Percentiles rank a stretch among this genome's conserved stretches.
These are phyloP conservation scores for Nemania sp. DNA, from an alignment of 2,329 filamentous ascomycete species.

Conservation along the genomic window DNA sequence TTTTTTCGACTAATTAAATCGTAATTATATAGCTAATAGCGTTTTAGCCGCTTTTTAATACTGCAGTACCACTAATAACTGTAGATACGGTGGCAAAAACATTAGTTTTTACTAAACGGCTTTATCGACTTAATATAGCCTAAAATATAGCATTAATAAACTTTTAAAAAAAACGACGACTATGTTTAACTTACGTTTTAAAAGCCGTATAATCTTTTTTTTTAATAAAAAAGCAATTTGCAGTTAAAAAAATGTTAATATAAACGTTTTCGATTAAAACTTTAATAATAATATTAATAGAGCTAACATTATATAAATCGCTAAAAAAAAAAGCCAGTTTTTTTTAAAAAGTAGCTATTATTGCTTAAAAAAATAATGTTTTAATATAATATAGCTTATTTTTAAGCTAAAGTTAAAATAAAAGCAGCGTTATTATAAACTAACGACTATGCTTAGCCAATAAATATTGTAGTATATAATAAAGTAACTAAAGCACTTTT, in stretches of 20 bases:
- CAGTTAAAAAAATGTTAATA: background rate
- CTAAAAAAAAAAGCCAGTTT: background rate
- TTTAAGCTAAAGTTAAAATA: background rate
- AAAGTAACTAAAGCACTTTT: conserved; percentile 8
- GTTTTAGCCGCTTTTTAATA: background rate
- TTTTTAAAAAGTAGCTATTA: background rate
- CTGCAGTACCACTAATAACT: background rate
- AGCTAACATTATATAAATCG: background rate
- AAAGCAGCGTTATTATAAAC: background rate
- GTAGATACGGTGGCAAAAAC: background rate
- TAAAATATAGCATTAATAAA: background rate
- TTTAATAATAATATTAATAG: conserved; percentile 4
- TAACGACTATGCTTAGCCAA: background rate
- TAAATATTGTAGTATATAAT: conserved; percentile 19
- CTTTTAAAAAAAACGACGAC: background rate
- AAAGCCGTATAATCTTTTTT: background rate
- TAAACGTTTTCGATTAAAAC: background rate
- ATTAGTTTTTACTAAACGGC: background rate
- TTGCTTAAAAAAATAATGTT: background rate
- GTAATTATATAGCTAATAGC: background rate
- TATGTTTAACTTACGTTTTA: background rate
- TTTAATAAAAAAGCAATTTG: background rate
- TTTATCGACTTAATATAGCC: background rate
- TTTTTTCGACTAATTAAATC: conserved; percentile 1
- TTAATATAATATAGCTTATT: background rate